Conservation (phyloP, 2,329 filamentous ascomycete species). For the Lachnum nothofagi region DNA sequence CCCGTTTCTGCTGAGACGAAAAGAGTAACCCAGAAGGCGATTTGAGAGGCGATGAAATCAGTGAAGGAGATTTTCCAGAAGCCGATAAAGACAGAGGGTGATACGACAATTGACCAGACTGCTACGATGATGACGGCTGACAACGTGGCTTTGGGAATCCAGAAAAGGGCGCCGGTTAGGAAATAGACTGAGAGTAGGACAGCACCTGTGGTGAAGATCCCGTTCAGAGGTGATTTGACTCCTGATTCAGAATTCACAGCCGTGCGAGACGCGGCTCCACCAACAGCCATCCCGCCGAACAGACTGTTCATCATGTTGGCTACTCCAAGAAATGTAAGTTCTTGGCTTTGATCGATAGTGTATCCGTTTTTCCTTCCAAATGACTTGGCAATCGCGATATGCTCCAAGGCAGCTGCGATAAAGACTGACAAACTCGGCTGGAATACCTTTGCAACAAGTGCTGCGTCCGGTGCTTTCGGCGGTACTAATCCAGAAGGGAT, state of each 20-base stretch:
- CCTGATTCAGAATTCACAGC: constrained; percentile 62
- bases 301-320: constrained; percentile 61
- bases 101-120: constrained; percentile 13
- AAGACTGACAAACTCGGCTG: constrained; percentile 54
- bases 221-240: constrained; percentile 57
- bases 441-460: constrained; percentile 50
- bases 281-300: constrained; percentile 58
- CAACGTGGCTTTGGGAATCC: constrained; percentile 61
- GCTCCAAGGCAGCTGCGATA: constrained; percentile 44
- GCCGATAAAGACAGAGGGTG: constrained; percentile 37
- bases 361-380: constrained; percentile 60
- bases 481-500: constrained; percentile 50
- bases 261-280: constrained; percentile 62
- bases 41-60: constrained; percentile 59
- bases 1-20: constrained; percentile 59
- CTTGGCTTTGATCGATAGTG: constrained; percentile 58
- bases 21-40: constrained; percentile 60
- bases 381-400: constrained; percentile 58
- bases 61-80: constrained; percentile 62
- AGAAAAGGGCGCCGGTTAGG: constrained; percentile 57
- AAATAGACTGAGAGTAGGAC: constrained; percentile 62
- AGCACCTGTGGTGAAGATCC: constrained; percentile 54
- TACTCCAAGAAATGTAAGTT: constrained; percentile 58
- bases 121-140: constrained; percentile 52
- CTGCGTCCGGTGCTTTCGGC: constrained; percentile 44